Evolutionary conservation across 2,329 filamentous ascomycete genomes (phyloP), one percentile per base, ranked within the genome.

Genomic region (Talaromyces sp.): DNA sequence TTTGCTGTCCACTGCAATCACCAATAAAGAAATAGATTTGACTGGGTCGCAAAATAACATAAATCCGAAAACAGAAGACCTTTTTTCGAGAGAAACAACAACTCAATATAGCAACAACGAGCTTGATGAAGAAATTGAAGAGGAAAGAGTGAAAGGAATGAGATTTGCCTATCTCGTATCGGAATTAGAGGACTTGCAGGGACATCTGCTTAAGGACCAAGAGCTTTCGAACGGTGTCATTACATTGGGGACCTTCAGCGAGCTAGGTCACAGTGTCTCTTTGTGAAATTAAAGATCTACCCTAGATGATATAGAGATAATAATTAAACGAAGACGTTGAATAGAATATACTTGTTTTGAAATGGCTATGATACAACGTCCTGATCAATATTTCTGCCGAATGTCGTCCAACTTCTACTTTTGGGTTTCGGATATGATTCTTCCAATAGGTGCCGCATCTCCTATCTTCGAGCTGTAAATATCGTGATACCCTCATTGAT

Each of bases 151-250:
- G 13, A 58, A 62, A 35, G 59, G 59, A 25, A 22, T 62, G 27
- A 57, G 39, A 45, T 66, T 57, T 41, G 59, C 64, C 7, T 41
- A 62, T 13, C 52, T 66, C 35, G 17, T 62, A 35, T 58, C 64
- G 6, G 60, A 60, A 47, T 50, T 66, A 8, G 64, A 66, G 56
- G 64, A 66, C 11, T 17, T 66, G 3, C 64, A 66, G 25, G 50
- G 59, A 1, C 39, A 50, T 31, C 56, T 66, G 13, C 31, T 66
- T 13, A 66, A 52, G 37, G 64, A 62, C 9, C 31, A 62, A 22
- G 64, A 66, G 27, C n/a, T 62, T 41, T 62, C 43, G 1, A 43
- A 66, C 10, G 64, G 64, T 2, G 60, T 66, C 11, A 57, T 66
- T 17, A 41, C 50, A 10, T 35, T 66, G 11, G 64, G 64, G 13